Evolutionary conservation across 2,329 filamentous ascomycete genomes (phyloP), one percentile per base, ranked within the genome.

Genomic region (Paradendryphiella salina): DNA sequence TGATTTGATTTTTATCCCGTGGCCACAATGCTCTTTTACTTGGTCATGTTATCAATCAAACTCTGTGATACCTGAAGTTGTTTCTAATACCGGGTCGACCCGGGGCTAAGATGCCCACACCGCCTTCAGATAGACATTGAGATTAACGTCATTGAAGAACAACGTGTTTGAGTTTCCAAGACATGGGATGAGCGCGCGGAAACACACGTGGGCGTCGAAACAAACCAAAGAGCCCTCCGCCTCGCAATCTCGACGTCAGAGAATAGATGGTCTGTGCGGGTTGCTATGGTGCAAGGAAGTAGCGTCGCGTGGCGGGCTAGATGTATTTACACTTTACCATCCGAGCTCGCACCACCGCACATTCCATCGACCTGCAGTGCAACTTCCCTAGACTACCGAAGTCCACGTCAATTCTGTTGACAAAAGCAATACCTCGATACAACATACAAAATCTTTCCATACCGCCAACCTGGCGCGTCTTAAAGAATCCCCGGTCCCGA

Each of bases 391-490:
- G 43, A 47, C 36, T 35, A 56, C 52, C 46, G 44, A 47, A 39
- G 14, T 46, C 39, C 28, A 43, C 40, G 11, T 40, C 41, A 47
- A 34, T 26, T 38, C 38, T 51, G 21, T 38, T 2, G 43, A 21
- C 43, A 50, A 41, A 41, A 33, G 48, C 35, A 41, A 50, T 39
- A 31, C 39, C 34, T 40, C 38, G 28, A 20, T 23, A 56, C 29
- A 46, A 21, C 37, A 49, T 43, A 50, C 18, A 52, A 37, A 50
- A 39, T 39, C 33, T 39, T 39, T 14, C 46, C 64, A 50, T 32
- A 70, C 62, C 66, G 66, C 59, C 62, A 71, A 69, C 59, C 62
- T 72, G 70, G 70, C 70, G 64, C 64, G 65, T 57, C 66, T 72
- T 62, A 71, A 67, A 62, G 69, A 71, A 51, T 61, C 58, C 41